Evolutionary conservation across 1,284 basidiomycete species (phyloP).

Genomic region (Boletus mariae): DNA sequence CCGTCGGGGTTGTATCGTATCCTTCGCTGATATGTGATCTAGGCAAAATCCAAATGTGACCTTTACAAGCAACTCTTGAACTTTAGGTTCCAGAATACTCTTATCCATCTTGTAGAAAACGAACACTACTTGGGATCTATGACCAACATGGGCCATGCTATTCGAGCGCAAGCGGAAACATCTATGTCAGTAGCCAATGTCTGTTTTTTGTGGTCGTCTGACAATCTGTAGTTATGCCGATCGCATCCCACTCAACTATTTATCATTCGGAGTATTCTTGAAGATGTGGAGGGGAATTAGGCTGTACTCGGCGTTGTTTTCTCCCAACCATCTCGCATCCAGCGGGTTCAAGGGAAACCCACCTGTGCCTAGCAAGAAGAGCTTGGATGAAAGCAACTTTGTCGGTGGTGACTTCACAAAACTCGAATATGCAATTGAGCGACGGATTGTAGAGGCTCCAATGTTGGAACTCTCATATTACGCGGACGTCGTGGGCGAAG

Average conservation of each 20-base stretch:
- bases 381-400: slow-evolving; percentile 50
- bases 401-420: slow-evolving; percentile 51
- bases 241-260: slow-evolving; percentile 26
- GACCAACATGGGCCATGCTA: slow-evolving; percentile 57
- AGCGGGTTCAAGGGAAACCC: slow-evolving; percentile 8
- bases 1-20: background rate
- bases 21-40: slow-evolving; percentile 9
- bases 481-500: slow-evolving; percentile 69
- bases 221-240: slow-evolving; percentile 26
- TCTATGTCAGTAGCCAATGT: slow-evolving; percentile 41
- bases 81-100: slow-evolving; percentile 63
- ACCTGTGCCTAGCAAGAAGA: slow-evolving; percentile 31
- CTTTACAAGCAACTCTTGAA: slow-evolving; percentile 76
- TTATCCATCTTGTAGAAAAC: slow-evolving; percentile 73
- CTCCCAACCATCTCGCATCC: slow-evolving; percentile 7
- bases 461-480: slow-evolving; percentile 80
- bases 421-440: slow-evolving; percentile 83
- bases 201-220: slow-evolving; percentile 5
- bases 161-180: slow-evolving; percentile 55
- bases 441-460: slow-evolving; percentile 76
- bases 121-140: slow-evolving; percentile 69
- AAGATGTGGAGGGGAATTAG: slow-evolving; percentile 38
- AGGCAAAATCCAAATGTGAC: slow-evolving; percentile 79
- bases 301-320: slow-evolving; percentile 41
- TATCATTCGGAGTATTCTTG: slow-evolving; percentile 31